Base-by-base conservation (phyloP, 1,284 basidiomycete genomes). In the Lentinula novae-zelandiae region DNA sequence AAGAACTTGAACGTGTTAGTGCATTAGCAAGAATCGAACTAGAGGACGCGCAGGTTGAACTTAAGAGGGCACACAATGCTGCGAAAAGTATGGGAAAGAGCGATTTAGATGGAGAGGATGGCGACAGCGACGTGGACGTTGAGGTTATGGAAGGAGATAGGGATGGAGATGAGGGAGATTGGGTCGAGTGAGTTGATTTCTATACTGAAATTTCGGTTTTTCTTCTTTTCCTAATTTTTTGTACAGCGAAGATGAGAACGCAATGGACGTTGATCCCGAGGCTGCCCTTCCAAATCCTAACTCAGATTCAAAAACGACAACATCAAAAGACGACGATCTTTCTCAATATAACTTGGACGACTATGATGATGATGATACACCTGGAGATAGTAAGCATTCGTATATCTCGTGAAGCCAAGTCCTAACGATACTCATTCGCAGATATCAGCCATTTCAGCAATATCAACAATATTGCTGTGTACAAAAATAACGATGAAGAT, bases 401-500 rank as follows among this genome's bases (percentile, higher is more conserved):
- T 34, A n/a, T 58, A 13, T 7, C 5, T 48, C 33, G 39, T 58
- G 49, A 53, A 38, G 33, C 55, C 55, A 44, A 48, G 49, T 17
- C 6, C 54, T 56, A 60, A 65, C 59, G 40, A 53, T n/a, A 40
- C 17, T 31, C 15, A 64, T 44, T n/a, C 40, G n/a, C 40, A 93
- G 92, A 83, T 39, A 80, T 85, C 71, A 96, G 96, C 15, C 92
- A 93, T 8, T 98, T 99, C 76, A 94, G 90, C 73, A 97, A 95
- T 71, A 94, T 99, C 75, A 97, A 97, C 72, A 96, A 96, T 5
- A 77, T 99, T 57, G 90, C 91, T 42, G 97, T 92, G 72, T 96
- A 98, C 74, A 87, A 88, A 57, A 87, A 93, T 69, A 95, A 96
- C 71, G 84, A 93, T 60, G 95, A 98, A 51, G 97, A 99, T 75